Conservation (phyloP, 2,329 filamentous ascomycete species). For the Hortaea werneckii region DNA sequence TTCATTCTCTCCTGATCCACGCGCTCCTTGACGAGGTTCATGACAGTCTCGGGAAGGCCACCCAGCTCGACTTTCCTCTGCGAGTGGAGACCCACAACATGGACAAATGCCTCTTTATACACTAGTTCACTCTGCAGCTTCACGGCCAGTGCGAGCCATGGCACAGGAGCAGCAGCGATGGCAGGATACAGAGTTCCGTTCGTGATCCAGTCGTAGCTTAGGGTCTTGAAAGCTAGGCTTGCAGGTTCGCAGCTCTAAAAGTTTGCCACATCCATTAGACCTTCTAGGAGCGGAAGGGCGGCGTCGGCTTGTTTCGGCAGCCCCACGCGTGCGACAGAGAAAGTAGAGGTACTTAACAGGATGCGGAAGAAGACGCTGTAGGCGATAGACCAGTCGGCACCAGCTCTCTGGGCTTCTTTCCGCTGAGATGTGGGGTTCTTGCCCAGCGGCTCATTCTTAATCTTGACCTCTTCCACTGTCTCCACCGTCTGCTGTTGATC, state of each 20-base stretch:
- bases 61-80: conserved; percentile 14
- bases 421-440: not conserved
- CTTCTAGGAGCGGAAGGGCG: conserved; percentile 20
- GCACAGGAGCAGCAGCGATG: conserved; percentile 23
- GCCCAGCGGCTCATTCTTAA: not conserved
- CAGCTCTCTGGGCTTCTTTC: not conserved
- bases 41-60: conserved; percentile 3
- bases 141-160: conserved; percentile 24
- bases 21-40: conserved; percentile 11
- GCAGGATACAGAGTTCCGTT: conserved; percentile 20
- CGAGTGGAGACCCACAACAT: conserved; percentile 25
- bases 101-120: conserved; percentile 28
- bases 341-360: conserved; percentile 7
- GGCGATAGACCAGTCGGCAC: conserved; percentile 8
- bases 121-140: conserved; percentile 20
- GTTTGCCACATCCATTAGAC: conserved; percentile 18
- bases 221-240: conserved; percentile 12
- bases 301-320: not conserved
- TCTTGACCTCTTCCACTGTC: not conserved
- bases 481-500: not conserved
- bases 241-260: conserved; percentile 7
- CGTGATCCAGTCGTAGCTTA: conserved; percentile 19
- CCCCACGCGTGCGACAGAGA: not conserved
- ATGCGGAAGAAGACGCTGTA: conserved; percentile 18
- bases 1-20: conserved; percentile 8